Conservation (phyloP, 2,329 filamentous ascomycete species). For the Aureobasidium zeae region DNA sequence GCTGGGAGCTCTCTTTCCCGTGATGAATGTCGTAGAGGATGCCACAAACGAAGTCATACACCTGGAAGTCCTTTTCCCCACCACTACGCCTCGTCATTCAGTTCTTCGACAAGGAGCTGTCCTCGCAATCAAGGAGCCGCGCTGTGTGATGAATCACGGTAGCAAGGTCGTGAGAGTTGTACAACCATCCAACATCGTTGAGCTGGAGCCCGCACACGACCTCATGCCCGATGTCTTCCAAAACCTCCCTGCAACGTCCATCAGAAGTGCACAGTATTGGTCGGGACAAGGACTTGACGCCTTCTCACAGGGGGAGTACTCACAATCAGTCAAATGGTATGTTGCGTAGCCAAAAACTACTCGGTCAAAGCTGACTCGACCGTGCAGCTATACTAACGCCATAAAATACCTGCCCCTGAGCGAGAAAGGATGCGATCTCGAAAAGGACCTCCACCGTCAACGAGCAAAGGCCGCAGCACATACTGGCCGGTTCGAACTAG, state of each 20-base stretch:
- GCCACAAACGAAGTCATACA: not conserved
- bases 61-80: not conserved
- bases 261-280: not conserved
- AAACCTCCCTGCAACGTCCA: not conserved
- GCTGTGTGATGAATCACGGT: slow-evolving; percentile 2
- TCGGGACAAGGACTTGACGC: not conserved
- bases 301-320: not conserved
- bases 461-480: not conserved
- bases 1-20: not conserved
- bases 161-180: not conserved
- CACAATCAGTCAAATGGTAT: not conserved
- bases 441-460: not conserved
- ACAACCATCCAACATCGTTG: not conserved
- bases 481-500: not conserved
- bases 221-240: not conserved
- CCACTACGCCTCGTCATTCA: not conserved
- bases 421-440: not conserved
- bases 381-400: not conserved
- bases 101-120: slow-evolving; percentile 1
- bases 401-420: not conserved
- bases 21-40: slow-evolving; percentile 1
- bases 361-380: not conserved
- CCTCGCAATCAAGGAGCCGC: slow-evolving; percentile 1
- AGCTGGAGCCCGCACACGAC: not conserved
- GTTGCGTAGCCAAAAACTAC: not conserved